Base-by-base conservation (phyloP, 208 protist species). In the Trypanosoma melophagium region DNA sequence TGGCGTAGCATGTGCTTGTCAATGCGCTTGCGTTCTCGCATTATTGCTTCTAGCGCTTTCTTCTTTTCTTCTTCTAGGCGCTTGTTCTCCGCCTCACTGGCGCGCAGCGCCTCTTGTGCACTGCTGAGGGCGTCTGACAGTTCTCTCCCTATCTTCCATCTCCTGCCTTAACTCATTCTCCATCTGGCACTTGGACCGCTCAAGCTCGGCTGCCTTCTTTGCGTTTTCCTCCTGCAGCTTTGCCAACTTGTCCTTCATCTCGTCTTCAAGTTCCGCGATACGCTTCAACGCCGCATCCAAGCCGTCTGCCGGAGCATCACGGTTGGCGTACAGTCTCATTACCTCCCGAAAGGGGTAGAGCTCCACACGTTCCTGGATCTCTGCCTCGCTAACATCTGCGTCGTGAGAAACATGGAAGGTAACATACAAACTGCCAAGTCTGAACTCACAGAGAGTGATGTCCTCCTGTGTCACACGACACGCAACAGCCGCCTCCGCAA, bases 391-490 rank as follows among this genome's bases (percentile, higher is more conserved):
- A 55, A 90, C 76, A 63, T 91, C 81, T 38, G 86, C 83, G 52
- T 90, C 88, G 65, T 94, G 88, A 16, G 83, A 86, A 3, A 94
- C 88, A 49, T 89, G 84, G 58, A 94, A 90, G 13, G 84, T 90
- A 17, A 91, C 88, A 70, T 94, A 87, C 21, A 94, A 71, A 49
- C 88, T 94, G n/a, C 88, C 88, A 28, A 94, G 84, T 45, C 83
- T 77, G 49, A 94, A 77, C 49, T 84, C 70, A 5, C 87, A 72
- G 31, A 74, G 56, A 1, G 52, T 66, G 57, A 94, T 86, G 35
- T 77, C 71, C 12, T 80, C 70, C 54, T 69, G 65, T 19, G 66
- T 53, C 17, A 91, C 77, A 9, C 67, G 44, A 21, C 85, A 76
- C n/a, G 84, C 84, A 8, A 57, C 57, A 49, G 76, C 79, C 19